Conservation (phyloP, 1,284 basidiomycete genomes). For the Rhodotorula sp. region DNA sequence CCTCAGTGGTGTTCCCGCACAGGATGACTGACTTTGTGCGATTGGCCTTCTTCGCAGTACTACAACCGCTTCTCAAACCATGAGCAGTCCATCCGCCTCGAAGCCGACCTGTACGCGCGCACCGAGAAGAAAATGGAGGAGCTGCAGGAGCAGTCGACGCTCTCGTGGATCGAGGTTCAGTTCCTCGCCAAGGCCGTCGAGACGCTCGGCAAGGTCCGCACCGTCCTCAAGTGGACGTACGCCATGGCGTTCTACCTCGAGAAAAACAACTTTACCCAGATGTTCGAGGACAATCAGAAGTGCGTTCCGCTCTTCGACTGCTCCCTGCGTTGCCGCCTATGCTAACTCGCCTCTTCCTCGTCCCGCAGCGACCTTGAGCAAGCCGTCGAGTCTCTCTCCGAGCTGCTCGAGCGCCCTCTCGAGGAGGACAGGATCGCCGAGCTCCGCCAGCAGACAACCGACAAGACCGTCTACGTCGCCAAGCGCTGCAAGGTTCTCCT, state of each 20-base stretch:
- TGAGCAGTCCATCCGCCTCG: slow-evolving; percentile 94
- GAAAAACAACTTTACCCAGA: slow-evolving; percentile 85
- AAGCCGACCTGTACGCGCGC: slow-evolving; percentile 83
- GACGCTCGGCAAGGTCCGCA: slow-evolving; percentile 67
- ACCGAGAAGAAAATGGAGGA: slow-evolving; percentile 99
- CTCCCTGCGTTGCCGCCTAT: neutral
- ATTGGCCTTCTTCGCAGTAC: slow-evolving; percentile 70
- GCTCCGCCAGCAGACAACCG: slow-evolving; percentile 86
- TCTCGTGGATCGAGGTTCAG: slow-evolving; percentile 98
- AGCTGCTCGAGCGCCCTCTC: slow-evolving; percentile 84
- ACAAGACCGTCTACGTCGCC: slow-evolving; percentile 70
- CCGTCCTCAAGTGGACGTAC: slow-evolving; percentile 98
- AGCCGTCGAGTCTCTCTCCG: slow-evolving; percentile 91
- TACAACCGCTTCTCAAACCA: slow-evolving; percentile 99
- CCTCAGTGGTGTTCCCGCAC: too few relatives aligned
- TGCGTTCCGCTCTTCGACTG: slow-evolving; percentile 44
- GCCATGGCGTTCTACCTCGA: slow-evolving; percentile 96
- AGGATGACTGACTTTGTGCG: neutral
- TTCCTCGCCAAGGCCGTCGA: slow-evolving; percentile 98
- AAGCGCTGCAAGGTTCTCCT: slow-evolving; percentile 93
- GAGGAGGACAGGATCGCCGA: slow-evolving; percentile 77
- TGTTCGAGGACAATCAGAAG: slow-evolving; percentile 98
- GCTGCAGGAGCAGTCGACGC: slow-evolving; percentile 85
- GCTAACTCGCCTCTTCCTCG: neutral
- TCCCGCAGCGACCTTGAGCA: slow-evolving; percentile 78